Evolutionary conservation across 2,329 filamentous ascomycete species (phyloP).

Genomic region (Acephala macrosclerotiorum): DNA sequence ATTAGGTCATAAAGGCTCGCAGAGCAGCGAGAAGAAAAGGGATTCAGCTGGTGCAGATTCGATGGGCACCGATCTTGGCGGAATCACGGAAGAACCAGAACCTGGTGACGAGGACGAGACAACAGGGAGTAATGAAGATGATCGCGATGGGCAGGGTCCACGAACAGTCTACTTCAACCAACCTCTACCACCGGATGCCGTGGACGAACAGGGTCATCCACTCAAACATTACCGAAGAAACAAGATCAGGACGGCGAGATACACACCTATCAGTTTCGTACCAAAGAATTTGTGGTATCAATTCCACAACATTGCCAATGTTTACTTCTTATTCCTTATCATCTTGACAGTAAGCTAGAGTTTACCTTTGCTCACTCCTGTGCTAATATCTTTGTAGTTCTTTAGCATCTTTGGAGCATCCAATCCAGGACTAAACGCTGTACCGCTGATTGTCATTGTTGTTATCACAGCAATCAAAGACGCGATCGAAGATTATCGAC

Average conservation of each 20-base stretch:
- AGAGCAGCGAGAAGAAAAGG: constrained; percentile 73
- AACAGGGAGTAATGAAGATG: constrained; percentile 42
- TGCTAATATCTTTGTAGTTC: constrained; percentile 65
- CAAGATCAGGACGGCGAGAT: constrained; percentile 98
- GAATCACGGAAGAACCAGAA: constrained; percentile 39
- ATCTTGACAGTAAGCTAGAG: constrained; percentile 85
- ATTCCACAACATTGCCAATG: constrained; percentile 98
- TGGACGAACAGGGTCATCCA: constrained; percentile 83
- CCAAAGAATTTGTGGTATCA: constrained; percentile 98
- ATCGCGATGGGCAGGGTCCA: constrained; percentile 47
- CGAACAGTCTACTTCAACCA: constrained; percentile 85
- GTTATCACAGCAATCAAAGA: constrained; percentile 91
- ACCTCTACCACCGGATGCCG: constrained; percentile 75
- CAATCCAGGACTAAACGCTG: constrained; percentile 88
- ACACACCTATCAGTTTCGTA: constrained; percentile 92
- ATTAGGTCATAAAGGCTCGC: constrained; percentile 63
- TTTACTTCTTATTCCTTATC: constrained; percentile 97
- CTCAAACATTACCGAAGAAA: constrained; percentile 78
- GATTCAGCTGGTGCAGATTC: constrained; percentile 50
- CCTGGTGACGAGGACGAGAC: constrained; percentile 34
- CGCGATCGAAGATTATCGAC: constrained; percentile 91
- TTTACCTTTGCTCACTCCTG: constrained; percentile 2
- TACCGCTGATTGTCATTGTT: constrained; percentile 93
- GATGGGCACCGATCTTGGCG: constrained; percentile 45
- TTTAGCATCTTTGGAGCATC: constrained; percentile 94